A percentile compares a stretch with the other conserved stretches of the same genome.
Evolutionary conservation across 306 rosid species (phyloP).

Genomic region (Dryas alaskensis): DNA sequence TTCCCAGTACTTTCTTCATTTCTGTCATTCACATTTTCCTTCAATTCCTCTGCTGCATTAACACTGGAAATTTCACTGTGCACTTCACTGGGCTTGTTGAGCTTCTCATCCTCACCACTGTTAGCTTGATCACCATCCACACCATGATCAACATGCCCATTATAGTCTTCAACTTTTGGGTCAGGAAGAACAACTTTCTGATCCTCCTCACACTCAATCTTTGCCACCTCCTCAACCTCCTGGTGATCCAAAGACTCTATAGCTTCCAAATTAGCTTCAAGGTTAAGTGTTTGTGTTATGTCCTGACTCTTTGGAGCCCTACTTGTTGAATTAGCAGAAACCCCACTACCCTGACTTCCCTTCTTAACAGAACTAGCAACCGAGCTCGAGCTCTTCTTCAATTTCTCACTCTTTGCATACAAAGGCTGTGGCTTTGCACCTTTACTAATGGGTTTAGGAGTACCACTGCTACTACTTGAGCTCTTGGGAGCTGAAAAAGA

Average conservation of each 20-base stretch:
- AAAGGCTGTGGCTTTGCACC: conserved; percentile 26
- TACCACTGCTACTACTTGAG: conserved; percentile 1
- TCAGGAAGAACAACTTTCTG: conserved; percentile 6
- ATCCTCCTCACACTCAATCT: conserved; percentile 12
- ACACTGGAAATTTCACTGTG: not conserved
- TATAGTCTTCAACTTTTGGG: conserved; percentile 16
- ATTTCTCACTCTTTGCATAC: conserved; percentile 8
- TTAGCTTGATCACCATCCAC: not conserved
- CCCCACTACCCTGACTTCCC: conserved; percentile 12
- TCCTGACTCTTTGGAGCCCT: conserved; percentile 12
- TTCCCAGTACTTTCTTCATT: not conserved
- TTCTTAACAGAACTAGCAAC: conserved; percentile 27
- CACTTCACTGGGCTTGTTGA: not conserved
- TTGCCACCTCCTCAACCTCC: conserved; percentile 12
- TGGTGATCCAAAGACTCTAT: conserved; percentile 23
- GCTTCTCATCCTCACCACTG: not conserved
- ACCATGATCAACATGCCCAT: not conserved
- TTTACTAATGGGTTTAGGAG: conserved; percentile 5
- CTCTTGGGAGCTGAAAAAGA: conserved; percentile 22
- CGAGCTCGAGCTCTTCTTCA: conserved; percentile 26
- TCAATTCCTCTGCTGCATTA: not conserved
- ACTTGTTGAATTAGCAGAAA: conserved; percentile 10
- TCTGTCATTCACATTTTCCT: not conserved
- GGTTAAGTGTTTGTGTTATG: not conserved
- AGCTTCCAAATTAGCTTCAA: conserved; percentile 25